Percentiles rank a stretch among this genome's conserved stretches.
Evolutionary conservation across 306 rosid genomes (phyloP).

Genomic region (Lathyrus aphaca): DNA sequence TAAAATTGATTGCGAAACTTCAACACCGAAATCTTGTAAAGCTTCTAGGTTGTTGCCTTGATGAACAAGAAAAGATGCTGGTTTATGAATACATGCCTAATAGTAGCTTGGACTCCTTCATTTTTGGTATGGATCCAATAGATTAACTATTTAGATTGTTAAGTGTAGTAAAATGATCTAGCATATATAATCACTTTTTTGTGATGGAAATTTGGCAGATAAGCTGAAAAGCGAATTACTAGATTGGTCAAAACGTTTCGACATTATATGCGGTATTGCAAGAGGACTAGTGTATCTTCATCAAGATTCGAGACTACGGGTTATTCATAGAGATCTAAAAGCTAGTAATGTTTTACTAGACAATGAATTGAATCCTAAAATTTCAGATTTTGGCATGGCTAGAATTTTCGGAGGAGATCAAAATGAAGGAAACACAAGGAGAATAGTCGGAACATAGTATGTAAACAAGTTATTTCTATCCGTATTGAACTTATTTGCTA

Average conservation of each 20-base stretch:
- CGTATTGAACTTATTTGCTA: constrained; percentile 2
- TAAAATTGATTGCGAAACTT: constrained; percentile 55
- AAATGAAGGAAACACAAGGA: constrained; percentile 60
- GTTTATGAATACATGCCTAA: constrained; percentile 54
- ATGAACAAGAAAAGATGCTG: constrained; percentile 52
- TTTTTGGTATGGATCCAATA: constrained; percentile 45
- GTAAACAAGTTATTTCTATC: constrained; percentile 28
- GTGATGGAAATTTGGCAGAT: constrained; percentile 41
- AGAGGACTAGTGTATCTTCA: constrained; percentile 68
- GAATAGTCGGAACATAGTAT: constrained; percentile 74
- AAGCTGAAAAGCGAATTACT: constrained; percentile 37
- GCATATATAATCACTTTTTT: not conserved
- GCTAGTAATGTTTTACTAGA: constrained; percentile 72
- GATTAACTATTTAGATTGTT: not conserved
- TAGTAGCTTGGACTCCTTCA: constrained; percentile 51
- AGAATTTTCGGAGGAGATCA: constrained; percentile 64
- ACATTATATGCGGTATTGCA: constrained; percentile 58
- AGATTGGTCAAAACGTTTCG: constrained; percentile 59
- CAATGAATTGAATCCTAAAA: constrained; percentile 60
- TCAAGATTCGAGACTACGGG: constrained; percentile 64
- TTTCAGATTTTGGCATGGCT: constrained; percentile 77
- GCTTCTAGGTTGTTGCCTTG: constrained; percentile 60
- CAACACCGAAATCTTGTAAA: constrained; percentile 64
- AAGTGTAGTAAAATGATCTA: constrained; percentile 4
- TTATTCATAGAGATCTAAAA: constrained; percentile 67